Evolutionary conservation across 345 rosid species (phyloP), one percentile per base, ranked within the genome.

Genomic region (Gossypium ekmanianum): DNA sequence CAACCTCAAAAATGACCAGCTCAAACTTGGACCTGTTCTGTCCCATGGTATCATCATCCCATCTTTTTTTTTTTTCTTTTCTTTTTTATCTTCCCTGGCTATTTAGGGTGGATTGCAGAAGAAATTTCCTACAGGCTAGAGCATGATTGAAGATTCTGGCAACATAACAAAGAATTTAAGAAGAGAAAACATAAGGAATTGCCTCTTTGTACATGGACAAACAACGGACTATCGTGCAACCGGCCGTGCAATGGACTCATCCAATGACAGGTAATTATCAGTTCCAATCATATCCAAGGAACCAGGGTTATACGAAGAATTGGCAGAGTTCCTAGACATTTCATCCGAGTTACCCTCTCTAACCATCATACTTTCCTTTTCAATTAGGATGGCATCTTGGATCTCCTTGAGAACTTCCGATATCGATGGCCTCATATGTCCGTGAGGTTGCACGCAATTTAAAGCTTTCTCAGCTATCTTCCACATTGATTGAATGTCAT

Each of bases 401-500:
- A 96, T 83, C 83, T 96, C 99, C 79, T 96, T 96, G 61, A 92
- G 92, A 74, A 93, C 98, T 57, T 93, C 97, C 0, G 99, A 93
- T 52, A 96, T 93, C 0, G 97, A 88, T 2, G 99, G 98, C 79
- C 99, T 89, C 97, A 89, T 83, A 83, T 88, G 83, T 34, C 99
- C 98, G 34, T 93, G 97, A 11, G 99, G 94, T 77, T 81, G 90
- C 68, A 96, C 97, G 7, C 99, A 96, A 84, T 89, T 81, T 78
- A 93, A 69, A 3, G 99, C 99, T 73, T 88, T 93, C 89, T 96
- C 99, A 0, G 97, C 99, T 17, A 96, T 91, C 84, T 96, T 96
- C 99, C 99, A 96, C 95, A 96, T 92, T 1, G 99, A 89, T 55
- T 96, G 99, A 52, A 93, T 88, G 76, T 94, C 97, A 16, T 90